phyloP scores from a whole-genome alignment of 352 stramenopile genomes.

The Phytophthora boehmeriae region DNA sequence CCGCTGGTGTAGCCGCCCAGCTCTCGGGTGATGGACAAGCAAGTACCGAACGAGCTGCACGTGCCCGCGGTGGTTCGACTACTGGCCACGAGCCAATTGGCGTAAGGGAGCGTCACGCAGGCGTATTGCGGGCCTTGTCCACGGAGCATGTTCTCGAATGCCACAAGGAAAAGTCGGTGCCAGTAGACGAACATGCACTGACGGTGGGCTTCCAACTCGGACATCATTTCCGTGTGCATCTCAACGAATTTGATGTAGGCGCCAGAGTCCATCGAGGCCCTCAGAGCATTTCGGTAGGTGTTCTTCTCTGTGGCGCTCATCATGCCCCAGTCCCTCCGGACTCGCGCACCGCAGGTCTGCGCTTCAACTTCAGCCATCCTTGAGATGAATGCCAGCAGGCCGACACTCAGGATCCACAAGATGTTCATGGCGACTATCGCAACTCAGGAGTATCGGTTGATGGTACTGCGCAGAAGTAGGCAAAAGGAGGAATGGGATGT shows the following conservation, averaged over 20 bases:
- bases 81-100: conserved; percentile 72
- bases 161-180: conserved; percentile 69
- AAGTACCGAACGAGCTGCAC: conserved; percentile 58
- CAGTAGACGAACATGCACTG: conserved; percentile 89
- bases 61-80: conserved; percentile 38
- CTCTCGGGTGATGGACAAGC: conserved; percentile 45
- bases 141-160: conserved; percentile 88
- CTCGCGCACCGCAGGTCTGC: conserved; percentile 40
- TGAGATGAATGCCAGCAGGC: conserved; percentile 18
- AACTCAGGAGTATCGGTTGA: not conserved
- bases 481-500: conserved; percentile 28
- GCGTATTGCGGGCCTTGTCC: conserved; percentile 50
- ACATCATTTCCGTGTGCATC: conserved; percentile 71
- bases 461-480: conserved; percentile 10
- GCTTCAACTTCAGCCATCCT: conserved; percentile 12
- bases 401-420: conserved; percentile 24
- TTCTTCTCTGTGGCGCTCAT: conserved; percentile 47
- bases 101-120: conserved; percentile 85
- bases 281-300: conserved; percentile 53
- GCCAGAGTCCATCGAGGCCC: conserved; percentile 57
- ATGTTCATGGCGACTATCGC: conserved; percentile 27
- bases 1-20: conserved; percentile 45
- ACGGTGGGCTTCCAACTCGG: conserved; percentile 53
- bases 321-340: conserved; percentile 57
- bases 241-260: conserved; percentile 69